These are phyloP conservation scores for Penicillium sp. DNA, from an alignment of 2,329 filamentous ascomycete species.

Conservation along the genomic window DNA sequence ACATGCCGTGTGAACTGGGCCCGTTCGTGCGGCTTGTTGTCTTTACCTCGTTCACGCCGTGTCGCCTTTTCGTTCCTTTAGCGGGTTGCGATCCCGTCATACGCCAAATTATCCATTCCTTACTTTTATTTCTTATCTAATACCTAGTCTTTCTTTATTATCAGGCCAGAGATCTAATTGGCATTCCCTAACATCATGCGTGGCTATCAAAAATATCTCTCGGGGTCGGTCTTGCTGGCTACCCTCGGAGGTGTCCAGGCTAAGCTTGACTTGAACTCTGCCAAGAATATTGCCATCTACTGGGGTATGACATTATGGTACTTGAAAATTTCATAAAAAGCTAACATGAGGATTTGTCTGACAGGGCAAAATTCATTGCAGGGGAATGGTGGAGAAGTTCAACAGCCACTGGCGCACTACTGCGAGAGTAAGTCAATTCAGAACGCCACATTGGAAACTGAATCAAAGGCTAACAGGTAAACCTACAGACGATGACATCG, in stretches of 20 bases:
- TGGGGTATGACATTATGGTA: slow-evolving; percentile 53
- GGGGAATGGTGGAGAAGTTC: slow-evolving; percentile 50
- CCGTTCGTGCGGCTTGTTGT: not conserved
- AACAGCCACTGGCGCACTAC: slow-evolving; percentile 62
- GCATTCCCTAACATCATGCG: slow-evolving; percentile 29
- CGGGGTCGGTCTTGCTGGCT: slow-evolving; percentile 35
- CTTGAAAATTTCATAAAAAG: too few relatives aligned
- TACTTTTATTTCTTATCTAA: slow-evolving; percentile 18
- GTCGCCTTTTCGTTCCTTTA: slow-evolving; percentile 14
- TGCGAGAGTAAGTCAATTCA: slow-evolving; percentile 56
- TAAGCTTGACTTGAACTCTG: slow-evolving; percentile 50
- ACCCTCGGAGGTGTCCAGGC: slow-evolving; percentile 41
- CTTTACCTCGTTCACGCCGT: not conserved
- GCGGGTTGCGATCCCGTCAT: slow-evolving; percentile 18
- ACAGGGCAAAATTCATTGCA: slow-evolving; percentile 65
- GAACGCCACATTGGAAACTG: not conserved
- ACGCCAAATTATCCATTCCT: slow-evolving; percentile 11
- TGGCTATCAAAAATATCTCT: slow-evolving; percentile 30
- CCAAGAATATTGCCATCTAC: slow-evolving; percentile 65
- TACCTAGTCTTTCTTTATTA: slow-evolving; percentile 14
- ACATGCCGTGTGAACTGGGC: not conserved
- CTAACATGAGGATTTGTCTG: not conserved
- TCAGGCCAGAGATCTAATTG: not conserved
- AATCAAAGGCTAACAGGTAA: slow-evolving; percentile 16
- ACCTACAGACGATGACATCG: slow-evolving; percentile 29